Conservation (phyloP, 2,329 filamentous ascomycete genomes). For the Teratosphaeriaceae sp. region DNA sequence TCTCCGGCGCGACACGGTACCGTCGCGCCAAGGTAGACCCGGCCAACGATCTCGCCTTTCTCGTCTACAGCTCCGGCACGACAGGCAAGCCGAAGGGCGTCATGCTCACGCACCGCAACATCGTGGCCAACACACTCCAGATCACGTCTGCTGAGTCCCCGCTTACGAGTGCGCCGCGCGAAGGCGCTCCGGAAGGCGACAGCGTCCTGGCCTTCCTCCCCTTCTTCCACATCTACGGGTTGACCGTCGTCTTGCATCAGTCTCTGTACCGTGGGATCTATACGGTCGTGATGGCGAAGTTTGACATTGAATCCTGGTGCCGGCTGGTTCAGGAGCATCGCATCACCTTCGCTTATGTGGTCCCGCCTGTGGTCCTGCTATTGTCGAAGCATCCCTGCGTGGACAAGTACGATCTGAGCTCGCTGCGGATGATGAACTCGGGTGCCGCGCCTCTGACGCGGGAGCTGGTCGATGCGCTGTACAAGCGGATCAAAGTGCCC, state of each 20-base stretch:
- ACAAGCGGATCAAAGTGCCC: slow-evolving; percentile 65
- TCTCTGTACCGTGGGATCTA: slow-evolving; percentile 59
- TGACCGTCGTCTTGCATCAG: slow-evolving; percentile 67
- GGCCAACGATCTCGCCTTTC: slow-evolving; percentile 67
- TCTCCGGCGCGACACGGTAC: slow-evolving; percentile 52
- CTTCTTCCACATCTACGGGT: slow-evolving; percentile 86
- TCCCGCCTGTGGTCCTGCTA: slow-evolving; percentile 75
- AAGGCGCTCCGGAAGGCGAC: slow-evolving; percentile 54
- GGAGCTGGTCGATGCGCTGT: slow-evolving; percentile 71
- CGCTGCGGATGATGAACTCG: slow-evolving; percentile 75
- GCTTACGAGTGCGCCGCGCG: slow-evolving; percentile 47
- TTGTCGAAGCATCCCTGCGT: slow-evolving; percentile 74
- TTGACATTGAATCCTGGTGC: slow-evolving; percentile 76
- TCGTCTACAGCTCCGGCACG: slow-evolving; percentile 86
- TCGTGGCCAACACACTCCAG: slow-evolving; percentile 61
- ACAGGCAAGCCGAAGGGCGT: slow-evolving; percentile 91
- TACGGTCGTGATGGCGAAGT: slow-evolving; percentile 67
- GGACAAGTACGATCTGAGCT: slow-evolving; percentile 71
- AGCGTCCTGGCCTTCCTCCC: slow-evolving; percentile 72
- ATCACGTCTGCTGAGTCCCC: slow-evolving; percentile 30
- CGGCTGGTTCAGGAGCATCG: slow-evolving; percentile 64
- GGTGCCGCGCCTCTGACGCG: slow-evolving; percentile 78
- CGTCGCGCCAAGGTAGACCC: slow-evolving; percentile 58
- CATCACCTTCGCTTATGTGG: slow-evolving; percentile 73
- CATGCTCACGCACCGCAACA: slow-evolving; percentile 75